Base-by-base conservation (phyloP, 805 yeast species). In the Lipomyces lipofer region DNA sequence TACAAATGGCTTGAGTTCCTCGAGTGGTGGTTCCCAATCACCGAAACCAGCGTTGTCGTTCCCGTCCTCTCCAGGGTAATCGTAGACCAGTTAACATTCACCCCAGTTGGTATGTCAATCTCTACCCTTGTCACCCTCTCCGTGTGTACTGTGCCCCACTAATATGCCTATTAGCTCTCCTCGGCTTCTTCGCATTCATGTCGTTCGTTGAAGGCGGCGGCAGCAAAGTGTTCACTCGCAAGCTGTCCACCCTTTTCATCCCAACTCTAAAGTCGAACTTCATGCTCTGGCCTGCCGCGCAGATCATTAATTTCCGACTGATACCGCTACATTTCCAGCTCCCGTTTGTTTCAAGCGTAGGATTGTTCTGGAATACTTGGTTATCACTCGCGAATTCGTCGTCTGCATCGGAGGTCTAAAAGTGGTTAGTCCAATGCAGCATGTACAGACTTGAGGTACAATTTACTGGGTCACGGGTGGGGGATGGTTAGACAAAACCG, bases 301-400 rank as follows among this genome's bases (percentile, higher is more conserved):
- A 94, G 71, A 65, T 83, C 51, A 59, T 84, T 58, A 94, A 92
- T 71, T 88, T 92, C 66, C 77, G 83, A 43, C 64, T 87, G 6
- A 78, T 89, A 2, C 97, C 97, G 0, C 78, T 83, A 6, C 83
- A 83, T 42, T 80, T 83, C 62, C 98, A 92, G 70, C 95, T 92
- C 4, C 97, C 97, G 0, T 92, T 94, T 68, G 84, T 95, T 51
- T 85, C 94, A 7, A 75, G 87, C 72, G 75, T 94, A 4, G 92
- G 96, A 27, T 95, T 92, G 17, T 73, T 92, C 33, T 92, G 99
- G 98, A 92, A 94, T 67, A 90, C 97, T 50, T 91, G 86, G 72
- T 73, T 92, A 47, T 89, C 96, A 0, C 82, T 88, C 79, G 76
- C 87, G 64, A 88, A 88, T 63, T 84, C 88, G 6, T 48, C 62